Percentiles rank a stretch among this genome's conserved stretches.
These are phyloP conservation scores for Luvunga scandens DNA, from an alignment of 345 rosid genomes.

Conservation along the genomic window DNA sequence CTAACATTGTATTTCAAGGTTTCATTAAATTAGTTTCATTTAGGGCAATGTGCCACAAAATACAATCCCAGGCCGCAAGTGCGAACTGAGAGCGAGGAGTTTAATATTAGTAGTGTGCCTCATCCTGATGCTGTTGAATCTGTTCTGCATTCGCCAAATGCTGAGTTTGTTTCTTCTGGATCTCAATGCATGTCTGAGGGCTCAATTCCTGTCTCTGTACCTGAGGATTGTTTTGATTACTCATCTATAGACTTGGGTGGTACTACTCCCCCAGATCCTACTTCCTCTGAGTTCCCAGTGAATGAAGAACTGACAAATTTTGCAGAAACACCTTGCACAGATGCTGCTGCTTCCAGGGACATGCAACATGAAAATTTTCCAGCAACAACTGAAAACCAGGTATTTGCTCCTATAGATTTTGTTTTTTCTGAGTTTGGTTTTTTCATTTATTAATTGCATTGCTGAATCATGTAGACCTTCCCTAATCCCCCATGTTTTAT, in stretches of 20 bases:
- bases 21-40: slow-evolving; percentile 16
- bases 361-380: slow-evolving; percentile 28
- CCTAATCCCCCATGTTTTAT: neutral
- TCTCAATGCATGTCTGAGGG: slow-evolving; percentile 26
- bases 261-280: slow-evolving; percentile 20
- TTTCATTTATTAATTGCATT: slow-evolving; percentile 3
- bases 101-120: slow-evolving; percentile 7
- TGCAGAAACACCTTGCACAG: slow-evolving; percentile 16
- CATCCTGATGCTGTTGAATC: slow-evolving; percentile 25
- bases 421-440: neutral
- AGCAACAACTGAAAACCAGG: slow-evolving; percentile 34
- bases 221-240: slow-evolving; percentile 34
- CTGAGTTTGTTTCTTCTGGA: slow-evolving; percentile 27
- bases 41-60: slow-evolving; percentile 40
- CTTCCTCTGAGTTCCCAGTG: slow-evolving; percentile 24
- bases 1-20: neutral
- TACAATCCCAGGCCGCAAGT: slow-evolving; percentile 44
- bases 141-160: slow-evolving; percentile 20
- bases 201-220: slow-evolving; percentile 34
- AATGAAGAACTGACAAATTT: slow-evolving; percentile 23
- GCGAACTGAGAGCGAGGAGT: slow-evolving; percentile 23
- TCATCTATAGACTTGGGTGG: slow-evolving; percentile 31
- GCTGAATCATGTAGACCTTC: neutral
- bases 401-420: slow-evolving; percentile 18
- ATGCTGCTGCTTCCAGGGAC: slow-evolving; percentile 24